Base-by-base conservation (phyloP, 2,329 filamentous ascomycete species). In the Phyllosticta ampelicida region DNA sequence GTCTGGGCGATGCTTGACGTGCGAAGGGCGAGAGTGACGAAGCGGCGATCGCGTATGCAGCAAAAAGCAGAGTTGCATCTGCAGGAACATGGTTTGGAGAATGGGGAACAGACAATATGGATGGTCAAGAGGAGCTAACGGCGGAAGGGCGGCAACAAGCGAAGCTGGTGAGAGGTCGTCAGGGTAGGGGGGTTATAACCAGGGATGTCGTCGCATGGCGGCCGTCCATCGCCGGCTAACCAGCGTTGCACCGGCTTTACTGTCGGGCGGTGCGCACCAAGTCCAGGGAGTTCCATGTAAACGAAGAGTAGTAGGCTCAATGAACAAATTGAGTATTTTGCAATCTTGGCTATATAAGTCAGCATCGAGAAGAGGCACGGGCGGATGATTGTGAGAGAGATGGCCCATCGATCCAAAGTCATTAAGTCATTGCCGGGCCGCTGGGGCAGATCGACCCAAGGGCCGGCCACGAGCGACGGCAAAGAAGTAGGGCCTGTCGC, bases 141-240 rank as follows among this genome's bases (percentile, higher is more conserved):
- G 29, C 29, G 29, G 29, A 36, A 10, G 29, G 59, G 23, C 60
- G 55, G 56, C 48, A 55, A 29, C 53, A 44, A 48, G 48, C 18
- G 51, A 62, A 62, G 13, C 55, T 55, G n/a, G 49, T 48, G 18
- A 62, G 60, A 51, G 18, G 61, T 59, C 60, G 55, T 62, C 30
- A 44, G 30, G 16, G 30, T 44, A n/a, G n/a, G n/a, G n/a, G n/a
- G n/a, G n/a, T n/a, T n/a, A 16, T 44, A 44, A 44, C 30, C 30
- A 44, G 36, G 36, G 36, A 44, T 44, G 36, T 1, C 2, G 36
- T 44, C 36, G 36, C 36, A n/a, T 44, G 36, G 36, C 36, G 11
- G 36, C 13, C 16, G 36, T 8, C 13, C 1, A 44, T n/a, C 36
- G 13, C 36, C n/a, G 36, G 13, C 30, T 13, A 10, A 5, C 30